phyloP scores from a whole-genome alignment of 257 asterid genomes.

The Nicotiana obtusifolia region DNA sequence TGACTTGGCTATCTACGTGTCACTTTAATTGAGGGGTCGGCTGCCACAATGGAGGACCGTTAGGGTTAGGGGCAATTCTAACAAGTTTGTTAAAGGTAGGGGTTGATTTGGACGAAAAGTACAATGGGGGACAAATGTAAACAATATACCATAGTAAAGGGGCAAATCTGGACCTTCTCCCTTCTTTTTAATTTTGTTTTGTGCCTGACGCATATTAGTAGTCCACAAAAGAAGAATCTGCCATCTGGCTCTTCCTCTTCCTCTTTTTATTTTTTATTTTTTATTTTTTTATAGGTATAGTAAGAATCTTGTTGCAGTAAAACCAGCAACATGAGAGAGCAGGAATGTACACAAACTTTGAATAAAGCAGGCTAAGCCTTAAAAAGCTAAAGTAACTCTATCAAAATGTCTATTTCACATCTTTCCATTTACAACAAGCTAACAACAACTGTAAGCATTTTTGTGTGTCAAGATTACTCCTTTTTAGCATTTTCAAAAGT shows the following conservation, averaged over 20 bases:
- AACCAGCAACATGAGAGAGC: neutral
- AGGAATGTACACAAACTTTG: neutral
- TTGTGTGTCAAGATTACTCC: no score
- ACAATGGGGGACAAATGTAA: no score
- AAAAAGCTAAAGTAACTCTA: neutral
- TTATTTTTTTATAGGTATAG: neutral
- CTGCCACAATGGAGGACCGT: no score
- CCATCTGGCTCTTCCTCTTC: neutral
- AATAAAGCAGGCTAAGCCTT: neutral
- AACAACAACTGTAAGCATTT: neutral
- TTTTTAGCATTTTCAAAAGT: no score
- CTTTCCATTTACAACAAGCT: neutral
- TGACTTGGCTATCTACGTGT: no score
- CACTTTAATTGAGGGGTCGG: no score
- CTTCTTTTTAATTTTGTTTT: neutral
- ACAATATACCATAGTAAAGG: no score
- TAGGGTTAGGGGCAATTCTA: no score
- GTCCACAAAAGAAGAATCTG: constrained; percentile 5
- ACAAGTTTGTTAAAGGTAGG: no score
- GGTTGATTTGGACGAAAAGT: no score
- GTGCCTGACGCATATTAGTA: neutral
- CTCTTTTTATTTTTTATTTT: neutral
- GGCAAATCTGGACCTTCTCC: no score
- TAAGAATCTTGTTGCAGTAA: neutral
- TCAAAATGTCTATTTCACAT: neutral